phyloP scores from a whole-genome alignment of 768 basidiomycete species.

The Leccinum ochraceum region DNA sequence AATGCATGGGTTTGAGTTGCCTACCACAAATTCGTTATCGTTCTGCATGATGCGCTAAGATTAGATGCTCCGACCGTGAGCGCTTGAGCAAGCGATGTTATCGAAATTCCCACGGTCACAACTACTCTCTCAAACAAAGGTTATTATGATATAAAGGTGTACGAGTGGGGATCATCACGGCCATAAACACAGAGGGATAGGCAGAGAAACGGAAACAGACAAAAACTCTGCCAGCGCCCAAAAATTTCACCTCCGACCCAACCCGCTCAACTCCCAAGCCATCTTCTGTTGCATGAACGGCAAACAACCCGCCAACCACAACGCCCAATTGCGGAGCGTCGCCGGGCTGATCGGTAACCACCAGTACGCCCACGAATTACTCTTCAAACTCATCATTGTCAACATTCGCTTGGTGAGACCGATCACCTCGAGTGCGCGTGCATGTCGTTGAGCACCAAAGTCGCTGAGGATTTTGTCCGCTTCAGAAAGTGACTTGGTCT shows the following conservation, averaged over 20 bases:
- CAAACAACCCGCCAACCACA: constrained; percentile 15
- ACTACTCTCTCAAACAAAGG: no score
- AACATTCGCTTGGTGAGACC: constrained; percentile 18
- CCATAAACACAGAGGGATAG: background rate
- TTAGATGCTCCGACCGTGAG: background rate
- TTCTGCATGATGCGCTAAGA: constrained; percentile 6
- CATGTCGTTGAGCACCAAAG: background rate
- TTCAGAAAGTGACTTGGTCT: background rate
- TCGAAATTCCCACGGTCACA: background rate
- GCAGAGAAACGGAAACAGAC: background rate
- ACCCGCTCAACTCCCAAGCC: constrained; percentile 31
- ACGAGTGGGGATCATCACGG: background rate
- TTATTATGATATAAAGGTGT: no score
- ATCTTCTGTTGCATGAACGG: constrained; percentile 17
- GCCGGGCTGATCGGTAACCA: constrained; percentile 31
- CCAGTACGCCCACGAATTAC: constrained; percentile 14
- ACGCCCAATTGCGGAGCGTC: background rate
- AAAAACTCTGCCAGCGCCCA: background rate
- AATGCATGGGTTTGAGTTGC: background rate
- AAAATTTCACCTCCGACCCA: constrained; percentile 22
- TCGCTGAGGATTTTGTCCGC: background rate
- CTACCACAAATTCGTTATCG: constrained; percentile 29
- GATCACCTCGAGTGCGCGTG: background rate
- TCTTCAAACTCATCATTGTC: constrained; percentile 22
- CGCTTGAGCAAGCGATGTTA: background rate